A percentile compares a stretch with the other conserved stretches of the same genome.
These are phyloP conservation scores for Gentiana macrophylla DNA, from an alignment of 257 asterid genomes.

Conservation along the genomic window DNA sequence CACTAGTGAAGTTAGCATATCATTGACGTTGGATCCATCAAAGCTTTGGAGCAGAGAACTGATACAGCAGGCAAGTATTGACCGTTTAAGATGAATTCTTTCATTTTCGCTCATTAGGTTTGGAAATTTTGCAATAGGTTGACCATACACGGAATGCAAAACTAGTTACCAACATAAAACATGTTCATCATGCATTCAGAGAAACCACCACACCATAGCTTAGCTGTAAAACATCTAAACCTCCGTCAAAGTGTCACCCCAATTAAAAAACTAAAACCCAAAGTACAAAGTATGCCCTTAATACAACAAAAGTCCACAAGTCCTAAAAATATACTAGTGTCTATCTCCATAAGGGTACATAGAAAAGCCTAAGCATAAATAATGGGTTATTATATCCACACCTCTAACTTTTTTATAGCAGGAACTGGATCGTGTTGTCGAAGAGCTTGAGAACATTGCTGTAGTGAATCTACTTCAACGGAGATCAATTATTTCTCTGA, in stretches of 20 bases:
- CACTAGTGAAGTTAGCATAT: constrained; percentile 89
- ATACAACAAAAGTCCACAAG: no score
- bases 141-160: neutral
- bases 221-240: no score
- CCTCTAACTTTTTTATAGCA: constrained; percentile 13
- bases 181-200: no score
- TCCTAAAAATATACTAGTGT: no score
- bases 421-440: constrained; percentile 68
- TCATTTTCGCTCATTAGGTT: constrained; percentile 3
- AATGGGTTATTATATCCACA: no score
- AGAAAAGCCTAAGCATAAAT: no score
- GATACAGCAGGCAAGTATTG: constrained; percentile 82
- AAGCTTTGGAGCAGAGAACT: constrained; percentile 95
- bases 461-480: constrained; percentile 59
- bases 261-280: no score
- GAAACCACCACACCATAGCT: no score
- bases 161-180: no score
- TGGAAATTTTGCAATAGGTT: neutral
- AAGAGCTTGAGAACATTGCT: constrained; percentile 66
- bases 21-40: constrained; percentile 87
- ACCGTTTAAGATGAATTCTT: constrained; percentile 13
- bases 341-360: no score
- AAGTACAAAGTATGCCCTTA: no score
- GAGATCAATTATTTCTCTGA: constrained; percentile 65
- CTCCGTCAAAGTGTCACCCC: no score